Evolutionary conservation across 1,139 yeast species (phyloP), one percentile per base, ranked within the genome.

Genomic region (Yarrowia galli): DNA sequence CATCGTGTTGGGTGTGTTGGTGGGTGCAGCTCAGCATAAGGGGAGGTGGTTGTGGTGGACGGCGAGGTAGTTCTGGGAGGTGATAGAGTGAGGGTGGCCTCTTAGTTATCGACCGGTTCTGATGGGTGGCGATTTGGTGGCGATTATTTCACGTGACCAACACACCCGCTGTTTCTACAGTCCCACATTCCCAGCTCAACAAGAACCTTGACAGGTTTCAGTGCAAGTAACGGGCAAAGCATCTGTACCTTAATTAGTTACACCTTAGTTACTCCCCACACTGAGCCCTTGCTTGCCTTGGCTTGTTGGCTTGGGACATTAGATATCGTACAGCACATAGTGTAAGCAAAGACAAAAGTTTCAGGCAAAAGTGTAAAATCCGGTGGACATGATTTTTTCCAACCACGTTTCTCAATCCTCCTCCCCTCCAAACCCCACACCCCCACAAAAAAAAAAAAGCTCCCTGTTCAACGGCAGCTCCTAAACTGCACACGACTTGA

Each of bases 331-430:
- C n/a, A n/a, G n/a, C n/a, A n/a, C n/a, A 22, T 15, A 12, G 32
- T 28, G 32, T 28, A 20, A 23, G 16, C 8, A 46, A 16, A 46
- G 20, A 46, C 35, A n/a, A 48, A 48, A 48, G 38, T 28, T 48
- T 48, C 38, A 28, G 20, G 54, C n/a, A 48, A 48, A 48, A 28
- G 23, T 23, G 51, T 23, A 28, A 48, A 49, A 18, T 4, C 13
- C 23, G 15, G 40, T 13, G 56, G 38, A 49, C 38, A 49, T 48
- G 38, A 48, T 48, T 48, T 48, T 48, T 48, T 48, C 53, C 56
- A 49, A n/a, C 56, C 56, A 49, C 56, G 40, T 49, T 35, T 49
- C 56, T 35, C 56, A 38, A n/a, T n/a, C n/a, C n/a, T 35, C 40
- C 10, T 18, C 25, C 38, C 56, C 23, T n/a, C n/a, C n/a, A n/a